Percentiles rank a stretch among this genome's conserved stretches.
These are phyloP conservation scores for Fomitopsis pinicola DNA, from an alignment of 1,284 basidiomycete species.

Conservation along the genomic window DNA sequence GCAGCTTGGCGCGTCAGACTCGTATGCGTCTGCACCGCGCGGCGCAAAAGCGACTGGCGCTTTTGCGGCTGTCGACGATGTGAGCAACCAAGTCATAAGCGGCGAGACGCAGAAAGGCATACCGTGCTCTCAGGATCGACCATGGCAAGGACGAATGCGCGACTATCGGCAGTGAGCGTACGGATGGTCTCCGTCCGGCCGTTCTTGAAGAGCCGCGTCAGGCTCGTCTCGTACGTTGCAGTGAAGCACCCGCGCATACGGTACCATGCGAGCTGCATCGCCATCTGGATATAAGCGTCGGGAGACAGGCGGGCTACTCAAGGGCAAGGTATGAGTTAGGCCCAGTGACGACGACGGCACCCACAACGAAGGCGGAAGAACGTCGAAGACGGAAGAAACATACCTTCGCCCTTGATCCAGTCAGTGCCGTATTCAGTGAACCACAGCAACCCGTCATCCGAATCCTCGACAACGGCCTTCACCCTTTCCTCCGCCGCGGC, in stretches of 20 bases:
- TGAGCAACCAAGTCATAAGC: neutral
- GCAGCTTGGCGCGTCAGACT: constrained; percentile 77
- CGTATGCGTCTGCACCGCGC: constrained; percentile 75
- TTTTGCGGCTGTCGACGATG: constrained; percentile 6
- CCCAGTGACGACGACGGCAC: neutral
- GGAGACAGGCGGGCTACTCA: constrained; percentile 68
- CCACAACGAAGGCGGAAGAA: neutral
- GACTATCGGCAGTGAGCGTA: constrained; percentile 72
- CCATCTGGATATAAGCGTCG: constrained; percentile 93
- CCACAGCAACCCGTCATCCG: constrained; percentile 83
- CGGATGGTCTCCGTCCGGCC: constrained; percentile 94
- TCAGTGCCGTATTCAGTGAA: constrained; percentile 85
- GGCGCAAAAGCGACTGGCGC: constrained; percentile 45
- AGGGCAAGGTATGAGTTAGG: neutral
- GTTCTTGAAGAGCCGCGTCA: constrained; percentile 87
- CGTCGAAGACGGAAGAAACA: neutral
- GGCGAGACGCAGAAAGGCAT: constrained; percentile 13
- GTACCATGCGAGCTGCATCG: constrained; percentile 91
- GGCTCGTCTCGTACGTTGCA: constrained; percentile 93
- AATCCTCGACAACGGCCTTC: constrained; percentile 64
- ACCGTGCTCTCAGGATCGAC: constrained; percentile 49
- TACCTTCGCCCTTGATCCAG: constrained; percentile 85
- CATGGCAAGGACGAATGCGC: constrained; percentile 81
- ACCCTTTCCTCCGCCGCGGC: constrained; percentile 58
- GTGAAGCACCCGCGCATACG: constrained; percentile 74